Evolutionary conservation across 2,329 filamentous ascomycete genomes (phyloP).

Genomic region (Chaetoscypha palmicola): DNA sequence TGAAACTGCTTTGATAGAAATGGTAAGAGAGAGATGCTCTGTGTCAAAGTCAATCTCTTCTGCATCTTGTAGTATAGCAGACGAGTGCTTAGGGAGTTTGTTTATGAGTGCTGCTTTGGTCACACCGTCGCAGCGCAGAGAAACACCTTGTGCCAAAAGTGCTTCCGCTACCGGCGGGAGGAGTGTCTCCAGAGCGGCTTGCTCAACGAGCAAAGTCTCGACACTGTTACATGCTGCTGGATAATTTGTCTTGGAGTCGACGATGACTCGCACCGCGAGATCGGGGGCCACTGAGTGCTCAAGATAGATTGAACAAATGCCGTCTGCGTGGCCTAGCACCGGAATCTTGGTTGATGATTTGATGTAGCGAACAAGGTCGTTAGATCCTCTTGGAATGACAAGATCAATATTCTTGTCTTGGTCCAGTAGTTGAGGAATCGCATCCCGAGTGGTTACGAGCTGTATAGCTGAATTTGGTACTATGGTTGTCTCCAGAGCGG

Average conservation of each 20-base stretch:
- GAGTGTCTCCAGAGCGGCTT: constrained; percentile 56
- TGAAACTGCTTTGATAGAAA: constrained; percentile 76
- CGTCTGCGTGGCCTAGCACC: constrained; percentile 92
- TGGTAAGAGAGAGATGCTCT: constrained; percentile 77
- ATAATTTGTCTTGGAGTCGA: constrained; percentile 92
- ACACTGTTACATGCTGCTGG: constrained; percentile 90
- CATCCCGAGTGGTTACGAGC: constrained; percentile 87
- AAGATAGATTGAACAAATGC: constrained; percentile 81
- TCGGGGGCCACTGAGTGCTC: constrained; percentile 67
- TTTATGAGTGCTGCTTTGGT: constrained; percentile 57
- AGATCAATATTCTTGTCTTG: constrained; percentile 88
- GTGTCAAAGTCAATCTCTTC: constrained; percentile 70
- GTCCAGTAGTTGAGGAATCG: constrained; percentile 77
- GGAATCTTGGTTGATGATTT: constrained; percentile 90
- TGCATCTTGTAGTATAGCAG: constrained; percentile 54
- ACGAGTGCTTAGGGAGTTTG: constrained; percentile 36
- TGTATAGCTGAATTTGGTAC: constrained; percentile 87
- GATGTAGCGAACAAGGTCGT: constrained; percentile 53
- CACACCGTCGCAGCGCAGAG: constrained; percentile 67
- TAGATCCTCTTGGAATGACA: constrained; percentile 68
- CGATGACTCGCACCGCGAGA: constrained; percentile 67
- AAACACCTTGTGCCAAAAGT: constrained; percentile 69
- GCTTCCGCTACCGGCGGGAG: constrained; percentile 68
- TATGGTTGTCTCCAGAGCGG: constrained; percentile 61
- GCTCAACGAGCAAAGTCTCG: constrained; percentile 86